phyloP scores from a whole-genome alignment of 1,284 basidiomycete genomes.

The Apiotrichum porosum region DNA sequence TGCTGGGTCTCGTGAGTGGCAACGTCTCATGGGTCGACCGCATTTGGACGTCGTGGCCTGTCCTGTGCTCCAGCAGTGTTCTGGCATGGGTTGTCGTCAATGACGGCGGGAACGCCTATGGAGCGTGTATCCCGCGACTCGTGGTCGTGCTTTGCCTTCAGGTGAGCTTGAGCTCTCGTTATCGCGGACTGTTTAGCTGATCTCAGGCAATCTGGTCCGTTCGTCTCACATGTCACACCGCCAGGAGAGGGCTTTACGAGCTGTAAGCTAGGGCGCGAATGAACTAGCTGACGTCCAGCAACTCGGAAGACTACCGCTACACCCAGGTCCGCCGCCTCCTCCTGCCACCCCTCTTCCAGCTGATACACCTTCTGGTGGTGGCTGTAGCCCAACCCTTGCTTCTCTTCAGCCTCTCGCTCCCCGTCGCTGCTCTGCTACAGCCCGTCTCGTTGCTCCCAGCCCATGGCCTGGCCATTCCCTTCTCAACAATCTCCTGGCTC shows the following conservation, averaged over 20 bases:
- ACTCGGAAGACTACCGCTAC: slow-evolving; percentile 86
- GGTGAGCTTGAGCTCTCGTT: too few relatives aligned
- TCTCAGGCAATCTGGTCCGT: slow-evolving; percentile 57
- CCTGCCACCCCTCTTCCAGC: slow-evolving; percentile 62
- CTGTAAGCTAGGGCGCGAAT: slow-evolving; percentile 19
- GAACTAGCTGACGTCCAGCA: slow-evolving; percentile 20
- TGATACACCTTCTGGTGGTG: slow-evolving; percentile 78
- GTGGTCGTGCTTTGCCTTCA: slow-evolving; percentile 64
- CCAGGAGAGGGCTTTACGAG: slow-evolving; percentile 75
- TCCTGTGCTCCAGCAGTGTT: slow-evolving; percentile 70
- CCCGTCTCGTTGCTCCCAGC: slow-evolving; percentile 5
- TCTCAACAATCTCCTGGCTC: slow-evolving; percentile 12
- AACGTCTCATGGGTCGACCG: slow-evolving; percentile 74
- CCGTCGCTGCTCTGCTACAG: slow-evolving; percentile 22
- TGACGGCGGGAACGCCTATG: slow-evolving; percentile 55
- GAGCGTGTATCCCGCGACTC: slow-evolving; percentile 58
- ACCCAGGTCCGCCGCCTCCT: slow-evolving; percentile 65
- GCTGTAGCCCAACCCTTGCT: slow-evolving; percentile 55
- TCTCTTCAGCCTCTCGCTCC: slow-evolving; percentile 63
- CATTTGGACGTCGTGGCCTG: slow-evolving; percentile 70
- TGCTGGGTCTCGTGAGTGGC: slow-evolving; percentile 54
- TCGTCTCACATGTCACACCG: slow-evolving; percentile 77
- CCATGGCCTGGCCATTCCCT: slow-evolving; percentile 14
- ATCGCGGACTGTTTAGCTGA: background rate
- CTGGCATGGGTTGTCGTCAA: slow-evolving; percentile 56